Conservation (phyloP, 495 filamentous ascomycete genomes). For the Hypoxylon intermedium region DNA sequence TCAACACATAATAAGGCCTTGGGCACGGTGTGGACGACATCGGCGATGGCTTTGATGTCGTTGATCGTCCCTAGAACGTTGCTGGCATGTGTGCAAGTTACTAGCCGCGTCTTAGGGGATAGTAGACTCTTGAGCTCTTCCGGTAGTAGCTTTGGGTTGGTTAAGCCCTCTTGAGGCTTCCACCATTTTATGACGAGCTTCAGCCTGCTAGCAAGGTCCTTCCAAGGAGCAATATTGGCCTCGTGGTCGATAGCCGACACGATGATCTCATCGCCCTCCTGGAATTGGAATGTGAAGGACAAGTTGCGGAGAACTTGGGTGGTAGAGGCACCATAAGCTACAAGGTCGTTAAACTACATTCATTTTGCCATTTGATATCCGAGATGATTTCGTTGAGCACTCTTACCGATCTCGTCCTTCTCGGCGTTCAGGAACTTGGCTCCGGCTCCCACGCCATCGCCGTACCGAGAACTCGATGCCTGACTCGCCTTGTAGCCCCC, state of each 20-base stretch:
- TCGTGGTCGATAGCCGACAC: conserved; percentile 74
- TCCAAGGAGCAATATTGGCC: conserved; percentile 74
- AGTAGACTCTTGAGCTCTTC: conserved; percentile 62
- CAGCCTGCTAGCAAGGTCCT: conserved; percentile 63
- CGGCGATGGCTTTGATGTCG: conserved; percentile 63
- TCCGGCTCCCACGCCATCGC: conserved; percentile 63
- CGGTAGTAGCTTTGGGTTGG: conserved; percentile 62
- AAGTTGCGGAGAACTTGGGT: conserved; percentile 78
- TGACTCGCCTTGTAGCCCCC: conserved; percentile 66
- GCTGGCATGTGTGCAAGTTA: conserved; percentile 71
- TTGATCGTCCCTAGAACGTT: conserved; percentile 77
- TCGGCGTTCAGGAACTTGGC: conserved; percentile 72
- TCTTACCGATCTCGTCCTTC: conserved; percentile 64
- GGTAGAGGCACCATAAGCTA: conserved; percentile 70
- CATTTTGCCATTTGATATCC: not conserved
- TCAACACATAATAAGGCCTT: conserved; percentile 58
- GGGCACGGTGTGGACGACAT: conserved; percentile 56
- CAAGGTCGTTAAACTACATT: not conserved
- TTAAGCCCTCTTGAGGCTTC: conserved; percentile 47
- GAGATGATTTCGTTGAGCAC: not conserved
- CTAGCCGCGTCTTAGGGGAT: conserved; percentile 64
- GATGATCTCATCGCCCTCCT: conserved; percentile 67
- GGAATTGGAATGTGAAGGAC: conserved; percentile 64
- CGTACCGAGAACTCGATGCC: conserved; percentile 61
- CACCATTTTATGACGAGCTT: conserved; percentile 72